phyloP scores from a whole-genome alignment of 176 grass and related monocot genomes.

The Juncus inflexus region DNA sequence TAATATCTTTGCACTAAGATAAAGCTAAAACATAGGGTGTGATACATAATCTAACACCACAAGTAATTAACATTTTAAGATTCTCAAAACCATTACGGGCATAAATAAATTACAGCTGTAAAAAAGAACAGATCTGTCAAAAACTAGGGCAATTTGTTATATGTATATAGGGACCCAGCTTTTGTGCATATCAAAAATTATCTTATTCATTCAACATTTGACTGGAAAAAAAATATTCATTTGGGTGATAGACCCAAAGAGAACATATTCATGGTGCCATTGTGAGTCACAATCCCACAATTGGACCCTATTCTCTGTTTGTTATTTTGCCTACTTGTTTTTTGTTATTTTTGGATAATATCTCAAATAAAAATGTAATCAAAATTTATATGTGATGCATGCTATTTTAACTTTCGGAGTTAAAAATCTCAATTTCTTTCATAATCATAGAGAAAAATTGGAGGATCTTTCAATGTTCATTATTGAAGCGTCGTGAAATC shows the following conservation, averaged over 20 bases:
- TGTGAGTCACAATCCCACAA: constrained; percentile 16
- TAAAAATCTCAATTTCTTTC: no score
- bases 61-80: background rate
- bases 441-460: no score
- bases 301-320: constrained; percentile 5
- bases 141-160: constrained; percentile 23
- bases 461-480: no score
- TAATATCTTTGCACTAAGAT: background rate
- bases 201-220: constrained; percentile 28
- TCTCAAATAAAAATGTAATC: background rate
- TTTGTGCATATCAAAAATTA: constrained; percentile 30
- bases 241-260: constrained; percentile 18
- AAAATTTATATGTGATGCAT: background rate
- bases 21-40: no score
- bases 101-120: constrained; percentile 5
- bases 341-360: background rate
- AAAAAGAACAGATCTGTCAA: constrained; percentile 24
- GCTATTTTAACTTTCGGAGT: no score
- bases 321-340: constrained; percentile 6
- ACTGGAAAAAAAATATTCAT: constrained; percentile 2
- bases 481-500: no score
- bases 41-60: background rate
- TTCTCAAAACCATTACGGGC: background rate
- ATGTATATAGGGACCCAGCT: constrained; percentile 5
- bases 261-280: constrained; percentile 38